Evolutionary conservation across 257 asterid genomes (phyloP).

Genomic region (Eustoma russellianum): DNA sequence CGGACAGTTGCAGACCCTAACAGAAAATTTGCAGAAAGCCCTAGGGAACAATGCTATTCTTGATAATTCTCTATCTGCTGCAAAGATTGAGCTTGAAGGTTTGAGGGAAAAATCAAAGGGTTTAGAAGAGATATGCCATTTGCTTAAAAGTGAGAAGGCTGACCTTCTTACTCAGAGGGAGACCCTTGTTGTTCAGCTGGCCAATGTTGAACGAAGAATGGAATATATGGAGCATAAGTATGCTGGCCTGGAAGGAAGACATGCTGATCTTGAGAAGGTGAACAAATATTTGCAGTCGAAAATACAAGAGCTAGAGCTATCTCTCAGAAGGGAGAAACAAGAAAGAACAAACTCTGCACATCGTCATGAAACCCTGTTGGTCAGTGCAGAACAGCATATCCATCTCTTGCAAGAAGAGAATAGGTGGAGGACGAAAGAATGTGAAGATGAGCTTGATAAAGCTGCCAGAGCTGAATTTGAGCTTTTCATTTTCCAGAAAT

Average conservation of each 20-base stretch:
- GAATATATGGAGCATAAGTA: constrained; percentile 53
- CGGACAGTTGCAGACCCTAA: constrained; percentile 60
- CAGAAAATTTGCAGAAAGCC: constrained; percentile 67
- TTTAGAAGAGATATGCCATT: constrained; percentile 59
- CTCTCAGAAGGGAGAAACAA: constrained; percentile 58
- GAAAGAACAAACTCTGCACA: constrained; percentile 41
- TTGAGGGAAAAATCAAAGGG: constrained; percentile 89
- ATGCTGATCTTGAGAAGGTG: constrained; percentile 61
- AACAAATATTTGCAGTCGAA: constrained; percentile 53
- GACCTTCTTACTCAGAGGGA: constrained; percentile 58
- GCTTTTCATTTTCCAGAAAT: constrained; percentile 72
- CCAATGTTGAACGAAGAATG: constrained; percentile 46
- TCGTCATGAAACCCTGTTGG: constrained; percentile 46
- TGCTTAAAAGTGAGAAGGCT: constrained; percentile 67
- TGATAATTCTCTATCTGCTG: constrained; percentile 59
- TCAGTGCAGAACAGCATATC: constrained; percentile 58
- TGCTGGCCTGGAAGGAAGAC: constrained; percentile 60
- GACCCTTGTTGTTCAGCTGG: constrained; percentile 42
- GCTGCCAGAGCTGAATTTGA: constrained; percentile 79
- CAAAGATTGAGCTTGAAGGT: constrained; percentile 78
- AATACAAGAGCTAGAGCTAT: constrained; percentile 47
- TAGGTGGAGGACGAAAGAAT: constrained; percentile 54
- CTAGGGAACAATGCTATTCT: constrained; percentile 71
- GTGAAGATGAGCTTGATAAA: constrained; percentile 72
- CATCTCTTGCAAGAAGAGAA: constrained; percentile 69